Conservation (phyloP, 73 alveolate genomes). For the Tetrahymena borealis region DNA sequence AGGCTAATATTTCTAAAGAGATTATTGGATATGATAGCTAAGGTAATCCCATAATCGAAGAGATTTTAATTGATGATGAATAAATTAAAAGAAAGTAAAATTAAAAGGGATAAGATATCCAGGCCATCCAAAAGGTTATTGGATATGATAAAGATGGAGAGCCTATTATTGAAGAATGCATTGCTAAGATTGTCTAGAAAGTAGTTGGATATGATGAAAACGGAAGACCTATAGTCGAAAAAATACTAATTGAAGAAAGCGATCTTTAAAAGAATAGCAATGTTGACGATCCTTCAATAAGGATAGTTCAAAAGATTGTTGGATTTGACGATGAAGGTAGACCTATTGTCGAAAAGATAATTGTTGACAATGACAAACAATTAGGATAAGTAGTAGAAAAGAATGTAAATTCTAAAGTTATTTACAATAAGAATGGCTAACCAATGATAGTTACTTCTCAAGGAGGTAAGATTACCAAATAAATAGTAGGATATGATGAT, state of each 20-base stretch:
- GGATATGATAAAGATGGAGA: background rate
- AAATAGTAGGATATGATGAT: background rate
- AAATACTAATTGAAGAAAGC: background rate
- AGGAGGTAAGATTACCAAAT: background rate
- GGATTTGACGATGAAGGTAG: background rate
- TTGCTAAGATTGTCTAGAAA: background rate
- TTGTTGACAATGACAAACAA: background rate
- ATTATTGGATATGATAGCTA: background rate
- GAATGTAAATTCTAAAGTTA: background rate
- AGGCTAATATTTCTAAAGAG: background rate
- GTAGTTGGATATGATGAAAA: background rate
- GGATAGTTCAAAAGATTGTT: background rate
- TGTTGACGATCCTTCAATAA: background rate
- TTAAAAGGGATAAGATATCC: background rate
- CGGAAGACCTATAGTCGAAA: background rate
- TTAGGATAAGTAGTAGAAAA: background rate
- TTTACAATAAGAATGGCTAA: background rate
- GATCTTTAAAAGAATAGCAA: background rate
- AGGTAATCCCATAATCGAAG: background rate
- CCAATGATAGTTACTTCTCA: background rate
- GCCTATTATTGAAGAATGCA: background rate
- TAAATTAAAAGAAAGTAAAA: background rate
- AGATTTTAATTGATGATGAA: background rate
- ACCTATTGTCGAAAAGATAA: background rate
- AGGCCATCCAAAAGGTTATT: background rate